Conservation (phyloP, 2,329 filamentous ascomycete species). For the Monascus ruber region DNA sequence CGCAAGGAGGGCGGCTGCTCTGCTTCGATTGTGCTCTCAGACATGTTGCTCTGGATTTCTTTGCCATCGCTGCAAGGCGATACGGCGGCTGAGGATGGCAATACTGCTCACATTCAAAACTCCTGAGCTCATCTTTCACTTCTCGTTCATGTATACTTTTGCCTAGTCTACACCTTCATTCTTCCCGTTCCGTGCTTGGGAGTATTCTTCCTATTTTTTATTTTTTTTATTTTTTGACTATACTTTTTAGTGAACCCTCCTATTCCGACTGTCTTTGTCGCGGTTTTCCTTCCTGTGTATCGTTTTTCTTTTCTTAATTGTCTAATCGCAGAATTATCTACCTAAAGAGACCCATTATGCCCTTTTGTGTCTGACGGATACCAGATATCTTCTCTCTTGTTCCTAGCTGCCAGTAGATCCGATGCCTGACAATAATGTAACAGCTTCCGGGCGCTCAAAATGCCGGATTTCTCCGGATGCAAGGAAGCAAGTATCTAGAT, state of each 20-base stretch:
- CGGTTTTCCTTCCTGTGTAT: slow-evolving; percentile 8
- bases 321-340: background rate
- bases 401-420: no score
- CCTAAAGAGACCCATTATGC: background rate
- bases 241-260: slow-evolving; percentile 3
- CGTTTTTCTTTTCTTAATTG: slow-evolving; percentile 1
- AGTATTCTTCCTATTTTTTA: slow-evolving; percentile 9
- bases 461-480: no score
- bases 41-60: slow-evolving; percentile 7
- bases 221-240: slow-evolving; percentile 4
- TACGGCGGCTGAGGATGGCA: slow-evolving; percentile 9
- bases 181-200: slow-evolving; percentile 15
- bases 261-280: slow-evolving; percentile 3
- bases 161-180: slow-evolving; percentile 22
- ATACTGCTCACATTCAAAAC: slow-evolving; percentile 9
- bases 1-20: slow-evolving; percentile 6
- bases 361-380: background rate
- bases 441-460: no score
- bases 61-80: slow-evolving; percentile 14
- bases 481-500: no score
- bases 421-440: no score
- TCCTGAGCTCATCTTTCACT: slow-evolving; percentile 17
- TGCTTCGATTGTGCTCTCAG: background rate
- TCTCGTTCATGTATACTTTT: slow-evolving; percentile 29
- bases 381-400: no score